A percentile compares a stretch with the other conserved stretches of the same genome.
These are phyloP conservation scores for Xerocomus minutiporus DNA, from an alignment of 1,284 basidiomycete species.

Conservation along the genomic window DNA sequence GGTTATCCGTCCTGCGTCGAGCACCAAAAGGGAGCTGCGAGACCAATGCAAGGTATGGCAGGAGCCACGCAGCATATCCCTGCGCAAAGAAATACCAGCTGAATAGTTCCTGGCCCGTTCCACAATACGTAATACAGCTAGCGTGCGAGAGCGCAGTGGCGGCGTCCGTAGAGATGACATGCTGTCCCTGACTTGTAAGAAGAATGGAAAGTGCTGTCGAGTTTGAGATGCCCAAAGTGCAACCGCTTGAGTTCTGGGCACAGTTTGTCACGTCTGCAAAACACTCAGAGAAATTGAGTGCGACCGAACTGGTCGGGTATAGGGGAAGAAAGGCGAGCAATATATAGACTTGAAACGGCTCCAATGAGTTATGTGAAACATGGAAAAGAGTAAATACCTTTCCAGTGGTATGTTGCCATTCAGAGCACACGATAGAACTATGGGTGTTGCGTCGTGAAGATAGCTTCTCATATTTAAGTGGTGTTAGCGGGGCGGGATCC, in stretches of 20 bases:
- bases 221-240: constrained; percentile 8
- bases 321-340: no score
- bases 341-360: no score
- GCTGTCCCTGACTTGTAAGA: constrained; percentile 10
- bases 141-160: constrained; percentile 22
- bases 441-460: no score
- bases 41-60: constrained; percentile 41
- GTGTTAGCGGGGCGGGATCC: no score
- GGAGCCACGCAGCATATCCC: constrained; percentile 40
- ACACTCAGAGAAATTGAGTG: constrained; percentile 12
- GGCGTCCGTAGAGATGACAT: not conserved
- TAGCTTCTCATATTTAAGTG: no score
- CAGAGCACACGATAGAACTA: no score
- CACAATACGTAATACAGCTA: constrained; percentile 32
- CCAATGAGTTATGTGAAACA: no score
- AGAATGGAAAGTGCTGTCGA: constrained; percentile 14
- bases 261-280: constrained; percentile 9
- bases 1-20: constrained; percentile 22
- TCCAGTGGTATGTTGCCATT: no score
- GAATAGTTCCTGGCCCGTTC: constrained; percentile 31
- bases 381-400: no score
- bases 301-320: not conserved
- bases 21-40: constrained; percentile 44
- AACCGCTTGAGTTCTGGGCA: constrained; percentile 8
- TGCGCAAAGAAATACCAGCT: constrained; percentile 38